Evolutionary conservation across 495 filamentous ascomycete genomes (phyloP).

Genomic region (Lophiostoma macrostomum): DNA sequence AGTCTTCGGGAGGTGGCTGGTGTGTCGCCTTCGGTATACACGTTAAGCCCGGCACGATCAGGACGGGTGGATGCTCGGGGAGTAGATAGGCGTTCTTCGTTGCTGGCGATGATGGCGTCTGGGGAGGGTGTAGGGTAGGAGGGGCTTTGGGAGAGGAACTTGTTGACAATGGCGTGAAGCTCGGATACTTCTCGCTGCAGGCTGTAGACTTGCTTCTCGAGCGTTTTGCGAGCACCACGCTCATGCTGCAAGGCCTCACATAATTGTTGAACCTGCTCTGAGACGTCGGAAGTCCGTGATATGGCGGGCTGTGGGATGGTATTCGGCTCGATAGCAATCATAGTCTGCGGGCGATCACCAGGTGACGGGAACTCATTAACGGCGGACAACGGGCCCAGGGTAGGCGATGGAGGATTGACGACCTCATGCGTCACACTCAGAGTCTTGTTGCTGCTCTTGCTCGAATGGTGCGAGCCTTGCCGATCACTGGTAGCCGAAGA

Average conservation of each 20-base stretch:
- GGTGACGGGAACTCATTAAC: slow-evolving; percentile 10
- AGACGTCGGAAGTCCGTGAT: slow-evolving; percentile 3
- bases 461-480: slow-evolving; percentile 21
- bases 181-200: slow-evolving; percentile 24
- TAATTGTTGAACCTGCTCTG: slow-evolving; percentile 13
- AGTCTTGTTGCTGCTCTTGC: slow-evolving; percentile 17
- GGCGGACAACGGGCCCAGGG: slow-evolving; percentile 17
- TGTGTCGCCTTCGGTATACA: neutral
- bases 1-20: neutral
- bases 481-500: slow-evolving; percentile 23
- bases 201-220: slow-evolving; percentile 18
- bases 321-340: neutral
- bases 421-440: slow-evolving; percentile 6
- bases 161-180: slow-evolving; percentile 22
- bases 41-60: neutral
- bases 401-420: slow-evolving; percentile 9
- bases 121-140: slow-evolving; percentile 30
- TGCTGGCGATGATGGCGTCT: slow-evolving; percentile 16
- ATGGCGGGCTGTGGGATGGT: neutral
- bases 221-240: slow-evolving; percentile 26
- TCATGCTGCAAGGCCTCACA: slow-evolving; percentile 20
- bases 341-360: neutral
- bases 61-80: slow-evolving; percentile 12
- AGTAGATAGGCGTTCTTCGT: slow-evolving; percentile 23
- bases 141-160: neutral